phyloP scores from a whole-genome alignment of 441 rosid species.

The Geranium incanum region DNA sequence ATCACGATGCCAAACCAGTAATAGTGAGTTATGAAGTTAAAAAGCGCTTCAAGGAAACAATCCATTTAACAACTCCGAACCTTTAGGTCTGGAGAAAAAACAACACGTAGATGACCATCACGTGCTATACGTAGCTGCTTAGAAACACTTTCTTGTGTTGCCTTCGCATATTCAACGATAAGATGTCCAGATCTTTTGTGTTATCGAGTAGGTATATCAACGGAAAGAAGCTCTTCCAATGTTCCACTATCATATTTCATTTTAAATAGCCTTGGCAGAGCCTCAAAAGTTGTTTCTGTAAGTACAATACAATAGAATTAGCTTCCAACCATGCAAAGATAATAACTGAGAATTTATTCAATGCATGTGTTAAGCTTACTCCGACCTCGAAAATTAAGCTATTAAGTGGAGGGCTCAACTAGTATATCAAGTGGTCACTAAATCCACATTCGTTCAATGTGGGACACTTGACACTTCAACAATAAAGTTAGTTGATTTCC shows the following conservation, averaged over 20 bases:
- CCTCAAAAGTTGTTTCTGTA: constrained; percentile 40
- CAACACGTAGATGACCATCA: constrained; percentile 41
- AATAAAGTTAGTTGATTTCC: not conserved
- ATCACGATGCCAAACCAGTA: constrained; percentile 11
- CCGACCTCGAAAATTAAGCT: too few species aligned
- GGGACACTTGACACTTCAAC: too few species aligned
- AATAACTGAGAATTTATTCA: not conserved
- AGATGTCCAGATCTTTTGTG: constrained; percentile 32
- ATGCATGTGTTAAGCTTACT: not conserved
- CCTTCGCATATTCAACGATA: constrained; percentile 39
- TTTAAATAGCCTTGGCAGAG: constrained; percentile 40
- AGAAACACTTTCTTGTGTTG: constrained; percentile 41
- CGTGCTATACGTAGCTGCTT: constrained; percentile 45
- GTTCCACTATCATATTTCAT: constrained; percentile 45
- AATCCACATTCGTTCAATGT: too few species aligned
- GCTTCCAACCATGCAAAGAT: not conserved
- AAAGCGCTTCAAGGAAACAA: not conserved
- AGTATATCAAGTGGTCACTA: too few species aligned
- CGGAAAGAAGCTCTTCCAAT: constrained; percentile 37
- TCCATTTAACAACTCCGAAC: constrained; percentile 17
- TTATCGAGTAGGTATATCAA: constrained; percentile 38
- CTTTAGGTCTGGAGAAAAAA: constrained; percentile 40
- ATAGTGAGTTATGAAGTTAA: constrained; percentile 10
- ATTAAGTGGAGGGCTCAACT: too few species aligned
- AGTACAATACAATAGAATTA: not conserved